Evolutionary conservation across 1,284 basidiomycete species (phyloP).

Genomic region (Uromyces viciae-fabae): DNA sequence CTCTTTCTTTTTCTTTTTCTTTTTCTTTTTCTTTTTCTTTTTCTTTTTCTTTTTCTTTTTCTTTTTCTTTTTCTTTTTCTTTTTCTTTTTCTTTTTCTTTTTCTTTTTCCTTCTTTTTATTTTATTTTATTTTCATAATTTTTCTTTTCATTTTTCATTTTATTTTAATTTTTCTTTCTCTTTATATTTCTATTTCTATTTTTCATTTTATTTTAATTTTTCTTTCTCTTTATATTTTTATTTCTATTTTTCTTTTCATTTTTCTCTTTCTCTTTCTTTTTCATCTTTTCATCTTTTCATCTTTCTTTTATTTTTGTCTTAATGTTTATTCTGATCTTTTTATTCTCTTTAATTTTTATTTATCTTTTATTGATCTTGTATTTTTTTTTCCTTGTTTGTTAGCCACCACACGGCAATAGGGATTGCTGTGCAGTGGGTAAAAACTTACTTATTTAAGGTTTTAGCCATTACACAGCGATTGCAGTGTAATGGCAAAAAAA

Average conservation of each 20-base stretch:
- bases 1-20: neutral
- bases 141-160: neutral
- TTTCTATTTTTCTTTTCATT: neutral
- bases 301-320: neutral
- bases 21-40: neutral
- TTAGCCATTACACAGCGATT: too few relatives aligned
- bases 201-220: neutral
- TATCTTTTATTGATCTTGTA: neutral
- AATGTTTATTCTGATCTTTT: neutral
- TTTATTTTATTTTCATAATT: neutral
- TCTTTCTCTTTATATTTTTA: neutral
- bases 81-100: neutral
- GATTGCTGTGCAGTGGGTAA: too few relatives aligned
- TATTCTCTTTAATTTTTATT: neutral
- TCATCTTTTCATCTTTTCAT: neutral
- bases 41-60: neutral
- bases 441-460: too few relatives aligned
- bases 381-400: too few relatives aligned
- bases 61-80: neutral
- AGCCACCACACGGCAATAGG: too few relatives aligned
- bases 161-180: neutral
- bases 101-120: neutral
- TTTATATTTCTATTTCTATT: neutral
- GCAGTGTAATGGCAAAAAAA: too few relatives aligned
- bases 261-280: neutral